Percentiles rank a stretch among this genome's conserved stretches.
phyloP scores from a whole-genome alignment of 202 grass and related monocot species.

The Eragrostis tef region DNA sequence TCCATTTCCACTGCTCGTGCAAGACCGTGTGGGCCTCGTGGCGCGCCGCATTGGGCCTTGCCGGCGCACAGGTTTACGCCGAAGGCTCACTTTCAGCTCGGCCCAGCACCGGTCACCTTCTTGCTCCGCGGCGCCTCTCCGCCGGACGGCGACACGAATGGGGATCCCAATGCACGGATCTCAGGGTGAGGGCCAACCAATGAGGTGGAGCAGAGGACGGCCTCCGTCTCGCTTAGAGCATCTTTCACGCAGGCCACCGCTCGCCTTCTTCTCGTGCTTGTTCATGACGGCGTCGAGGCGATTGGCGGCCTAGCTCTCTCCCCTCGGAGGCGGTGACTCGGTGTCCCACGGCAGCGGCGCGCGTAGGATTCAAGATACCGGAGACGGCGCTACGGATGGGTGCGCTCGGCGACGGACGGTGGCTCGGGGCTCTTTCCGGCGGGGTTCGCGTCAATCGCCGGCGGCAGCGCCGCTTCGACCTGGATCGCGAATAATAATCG shows the following conservation, averaged over 20 bases:
- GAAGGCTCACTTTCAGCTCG: too few species aligned
- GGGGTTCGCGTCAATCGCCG: not conserved
- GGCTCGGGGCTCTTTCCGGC: not conserved
- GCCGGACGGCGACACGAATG: not conserved
- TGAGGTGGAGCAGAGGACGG: not conserved
- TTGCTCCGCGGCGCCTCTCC: not conserved
- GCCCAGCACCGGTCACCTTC: too few species aligned
- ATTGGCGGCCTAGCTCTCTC: not conserved
- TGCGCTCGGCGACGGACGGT: not conserved
- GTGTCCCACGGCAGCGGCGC: not conserved
- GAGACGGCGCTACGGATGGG: not conserved
- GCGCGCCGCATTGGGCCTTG: too few species aligned
- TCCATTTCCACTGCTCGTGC: too few species aligned
- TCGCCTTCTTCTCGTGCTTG: not conserved
- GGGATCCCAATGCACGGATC: not conserved
- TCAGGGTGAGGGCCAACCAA: not conserved
- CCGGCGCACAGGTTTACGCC: too few species aligned
- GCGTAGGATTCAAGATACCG: not conserved
- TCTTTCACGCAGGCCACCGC: not conserved
- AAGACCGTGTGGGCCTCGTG: too few species aligned
- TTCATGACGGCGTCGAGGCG: not conserved
- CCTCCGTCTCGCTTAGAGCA: not conserved
- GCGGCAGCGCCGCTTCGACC: not conserved
- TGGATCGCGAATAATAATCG: too few species aligned
- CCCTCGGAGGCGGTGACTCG: not conserved